Evolutionary conservation across 2,329 filamentous ascomycete species (phyloP), one percentile per base, ranked within the genome.

Genomic region (Trichoderma gracile): DNA sequence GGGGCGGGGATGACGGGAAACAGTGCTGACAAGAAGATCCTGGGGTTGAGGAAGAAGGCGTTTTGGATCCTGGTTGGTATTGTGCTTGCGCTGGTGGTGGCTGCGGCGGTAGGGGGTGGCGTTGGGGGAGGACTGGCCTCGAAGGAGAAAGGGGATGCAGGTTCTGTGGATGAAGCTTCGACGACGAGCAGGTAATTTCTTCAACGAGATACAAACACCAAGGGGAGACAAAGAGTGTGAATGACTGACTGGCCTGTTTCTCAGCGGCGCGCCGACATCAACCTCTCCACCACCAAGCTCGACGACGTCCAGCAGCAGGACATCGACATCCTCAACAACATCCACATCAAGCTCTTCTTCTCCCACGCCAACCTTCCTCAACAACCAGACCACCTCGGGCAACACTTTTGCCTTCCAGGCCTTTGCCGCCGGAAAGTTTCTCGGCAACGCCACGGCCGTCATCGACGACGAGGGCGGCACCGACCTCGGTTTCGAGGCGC

Each of bases 321-420:
- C 50, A n/a, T 53, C 65, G 17, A 21, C 21, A 5, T 42, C 33
- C 7, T 55, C 52, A 4, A 27, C 21, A 12, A 17, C 14, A 7
- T 25, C 42, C n/a, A n/a, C n/a, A 2, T 17, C 40, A 10, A 12
- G 14, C 15, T 58, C 43, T 14, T 14, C 43, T 12, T 23, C 33
- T 7, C 43, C 63, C 8, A 43, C 43, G 15, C 63, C 56, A 5
- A 66, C 64, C 0, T 69, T 72, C 63, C 66, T 73, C 47, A 70
- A 71, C 67, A 73, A 71, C 66, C 61, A 65, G 47, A 73, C 69
- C 14, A 60, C 43, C 8, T 68, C 69, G 0, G 33, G 27, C 17
- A 50, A 54, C 1, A 63, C 65, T 1, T 71, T 73, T 23, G 70
- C 69, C 5, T 77, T 78, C 70, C 76, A 77, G 58, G 75, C 65